Percentiles rank a stretch among this genome's conserved stretches.
phyloP scores from a whole-genome alignment of 108 stramenopile species.

The Pinguiococcus pyrenoidosus region DNA sequence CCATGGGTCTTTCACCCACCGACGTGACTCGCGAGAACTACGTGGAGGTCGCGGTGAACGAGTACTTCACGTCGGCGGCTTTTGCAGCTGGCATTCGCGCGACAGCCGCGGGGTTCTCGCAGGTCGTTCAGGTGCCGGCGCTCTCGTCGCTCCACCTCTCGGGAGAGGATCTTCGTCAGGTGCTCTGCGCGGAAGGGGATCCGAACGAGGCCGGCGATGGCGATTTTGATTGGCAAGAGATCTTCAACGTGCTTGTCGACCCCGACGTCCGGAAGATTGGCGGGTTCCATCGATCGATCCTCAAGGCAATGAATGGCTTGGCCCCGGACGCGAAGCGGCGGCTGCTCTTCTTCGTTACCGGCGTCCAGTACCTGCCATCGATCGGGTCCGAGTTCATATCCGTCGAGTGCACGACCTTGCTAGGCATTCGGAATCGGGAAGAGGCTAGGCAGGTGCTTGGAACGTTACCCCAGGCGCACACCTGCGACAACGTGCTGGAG shows the following conservation, averaged over 20 bases:
- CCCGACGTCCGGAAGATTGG: background rate
- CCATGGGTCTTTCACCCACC: too few relatives aligned
- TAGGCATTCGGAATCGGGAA: too few relatives aligned
- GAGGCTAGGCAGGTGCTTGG: slow-evolving; percentile 11
- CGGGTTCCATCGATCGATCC: background rate
- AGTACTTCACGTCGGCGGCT: too few relatives aligned
- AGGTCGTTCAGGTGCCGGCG: background rate
- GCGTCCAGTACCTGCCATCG: slow-evolving; percentile 14
- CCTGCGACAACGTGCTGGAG: slow-evolving; percentile 33
- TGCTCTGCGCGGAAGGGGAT: too few relatives aligned
- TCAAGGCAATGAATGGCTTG: slow-evolving; percentile 1
- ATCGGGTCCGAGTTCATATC: slow-evolving; percentile 21
- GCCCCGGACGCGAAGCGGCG: slow-evolving; percentile 3
- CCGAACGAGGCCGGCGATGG: too few relatives aligned
- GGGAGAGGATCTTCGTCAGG: background rate
- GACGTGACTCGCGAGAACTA: too few relatives aligned
- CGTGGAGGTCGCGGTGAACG: too few relatives aligned
- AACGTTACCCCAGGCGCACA: slow-evolving; percentile 26
- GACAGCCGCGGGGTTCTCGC: slow-evolving; percentile 2
- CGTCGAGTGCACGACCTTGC: too few relatives aligned
- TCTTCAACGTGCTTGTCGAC: slow-evolving; percentile 19
- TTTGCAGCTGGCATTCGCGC: too few relatives aligned
- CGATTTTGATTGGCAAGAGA: slow-evolving; percentile 24
- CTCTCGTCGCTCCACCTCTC: background rate
- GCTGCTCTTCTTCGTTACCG: slow-evolving; percentile 27